Evolutionary conservation across 1,139 yeast species (phyloP).

Genomic region (Meyerozyma guilliermondii): DNA sequence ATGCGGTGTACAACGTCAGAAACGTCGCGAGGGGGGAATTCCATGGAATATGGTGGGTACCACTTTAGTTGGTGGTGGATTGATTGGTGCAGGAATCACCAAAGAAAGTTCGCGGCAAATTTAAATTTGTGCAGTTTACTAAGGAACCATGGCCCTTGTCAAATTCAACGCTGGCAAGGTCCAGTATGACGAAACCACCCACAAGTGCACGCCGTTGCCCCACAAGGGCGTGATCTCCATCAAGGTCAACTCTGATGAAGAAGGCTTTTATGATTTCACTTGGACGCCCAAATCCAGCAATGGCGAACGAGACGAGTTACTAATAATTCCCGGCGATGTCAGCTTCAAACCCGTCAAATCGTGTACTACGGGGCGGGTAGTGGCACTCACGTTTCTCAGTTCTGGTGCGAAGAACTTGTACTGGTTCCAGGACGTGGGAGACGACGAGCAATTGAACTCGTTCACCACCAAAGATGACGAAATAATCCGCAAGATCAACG

Average conservation of each 20-base stretch:
- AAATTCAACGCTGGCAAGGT: conserved; percentile 88
- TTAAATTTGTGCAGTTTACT: neutral
- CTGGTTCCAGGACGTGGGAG: conserved; percentile 87
- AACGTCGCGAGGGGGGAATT: conserved; percentile 61
- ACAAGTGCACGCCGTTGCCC: conserved; percentile 69
- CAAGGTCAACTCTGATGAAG: conserved; percentile 54
- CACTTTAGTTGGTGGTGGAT: neutral
- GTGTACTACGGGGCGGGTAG: conserved; percentile 80
- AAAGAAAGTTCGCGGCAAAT: neutral
- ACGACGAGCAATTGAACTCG: conserved; percentile 54
- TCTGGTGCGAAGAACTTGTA: conserved; percentile 82
- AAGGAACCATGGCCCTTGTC: conserved; percentile 13
- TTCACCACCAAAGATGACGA: conserved; percentile 61
- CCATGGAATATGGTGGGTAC: conserved; percentile 18
- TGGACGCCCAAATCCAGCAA: conserved; percentile 39
- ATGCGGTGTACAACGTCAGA: conserved; percentile 48
- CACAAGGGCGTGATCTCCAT: conserved; percentile 72
- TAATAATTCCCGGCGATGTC: conserved; percentile 91
- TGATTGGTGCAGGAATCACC: neutral
- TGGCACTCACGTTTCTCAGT: conserved; percentile 73
- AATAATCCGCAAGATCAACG: conserved; percentile 48
- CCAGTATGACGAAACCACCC: conserved; percentile 62
- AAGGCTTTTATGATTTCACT: conserved; percentile 36
- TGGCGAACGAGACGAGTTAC: conserved; percentile 58
- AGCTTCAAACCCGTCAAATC: conserved; percentile 71